Evolutionary conservation across 2,329 filamentous ascomycete species (phyloP).

Genomic region (Sarocladiaceae sp.): DNA sequence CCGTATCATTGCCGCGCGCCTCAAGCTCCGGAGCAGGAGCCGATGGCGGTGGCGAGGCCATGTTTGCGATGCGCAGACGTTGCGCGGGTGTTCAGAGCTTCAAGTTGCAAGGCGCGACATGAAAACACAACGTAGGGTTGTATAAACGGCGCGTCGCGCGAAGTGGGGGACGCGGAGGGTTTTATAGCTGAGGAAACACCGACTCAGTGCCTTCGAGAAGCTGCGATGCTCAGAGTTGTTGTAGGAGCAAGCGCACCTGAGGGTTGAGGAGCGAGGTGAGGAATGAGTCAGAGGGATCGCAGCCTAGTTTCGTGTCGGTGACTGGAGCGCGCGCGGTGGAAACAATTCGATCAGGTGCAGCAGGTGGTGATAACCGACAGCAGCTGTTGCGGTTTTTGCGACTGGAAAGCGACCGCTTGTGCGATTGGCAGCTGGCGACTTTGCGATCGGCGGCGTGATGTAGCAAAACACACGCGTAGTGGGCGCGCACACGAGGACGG

Average conservation of each 20-base stretch:
- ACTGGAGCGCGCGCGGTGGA: neutral
- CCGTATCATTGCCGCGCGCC: neutral
- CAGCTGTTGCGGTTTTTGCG: neutral
- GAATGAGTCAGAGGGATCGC: constrained; percentile 4
- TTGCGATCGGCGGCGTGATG: constrained; percentile 5
- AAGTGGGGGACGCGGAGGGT: neutral
- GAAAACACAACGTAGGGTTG: neutral
- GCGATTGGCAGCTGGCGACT: neutral
- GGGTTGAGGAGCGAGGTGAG: neutral
- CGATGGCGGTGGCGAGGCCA: constrained; percentile 8
- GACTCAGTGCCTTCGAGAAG: constrained; percentile 1
- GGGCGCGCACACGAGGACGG: constrained; percentile 1
- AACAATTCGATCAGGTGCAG: neutral
- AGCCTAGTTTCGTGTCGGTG: neutral
- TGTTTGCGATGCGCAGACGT: constrained; percentile 9
- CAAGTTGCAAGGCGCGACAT: constrained; percentile 3
- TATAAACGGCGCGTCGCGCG: neutral
- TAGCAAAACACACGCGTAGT: constrained; percentile 4
- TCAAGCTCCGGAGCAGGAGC: neutral
- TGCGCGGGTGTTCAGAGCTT: constrained; percentile 9
- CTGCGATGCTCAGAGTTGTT: constrained; percentile 3
- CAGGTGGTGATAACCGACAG: neutral
- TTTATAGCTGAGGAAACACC: neutral
- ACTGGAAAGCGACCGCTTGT: neutral
- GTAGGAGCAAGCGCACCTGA: neutral